Conservation (phyloP, 192 early-diverging fungal species). For the Geosiphon pyriformis region DNA sequence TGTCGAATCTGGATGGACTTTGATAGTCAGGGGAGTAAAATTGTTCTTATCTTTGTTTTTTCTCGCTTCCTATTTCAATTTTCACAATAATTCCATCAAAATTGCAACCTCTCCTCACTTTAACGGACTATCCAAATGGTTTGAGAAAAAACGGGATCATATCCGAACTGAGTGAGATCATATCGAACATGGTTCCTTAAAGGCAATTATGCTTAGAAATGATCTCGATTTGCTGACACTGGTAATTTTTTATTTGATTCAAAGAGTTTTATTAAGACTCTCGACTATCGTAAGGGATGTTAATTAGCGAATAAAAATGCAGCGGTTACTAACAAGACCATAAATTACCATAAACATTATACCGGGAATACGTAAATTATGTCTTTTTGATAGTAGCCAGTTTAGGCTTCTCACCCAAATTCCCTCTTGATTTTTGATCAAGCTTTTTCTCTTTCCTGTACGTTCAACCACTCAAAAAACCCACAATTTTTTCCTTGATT, state of each 20-base stretch:
- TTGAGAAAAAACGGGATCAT: too few species aligned
- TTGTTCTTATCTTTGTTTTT: conserved; percentile 3
- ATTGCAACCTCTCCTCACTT: too few species aligned
- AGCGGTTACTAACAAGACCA: neutral
- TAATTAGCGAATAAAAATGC: neutral
- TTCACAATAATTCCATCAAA: neutral
- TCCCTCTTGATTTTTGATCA: neutral
- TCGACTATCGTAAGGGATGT: neutral
- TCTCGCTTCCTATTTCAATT: neutral
- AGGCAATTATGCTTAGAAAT: too few species aligned
- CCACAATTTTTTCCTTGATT: conserved; percentile 33
- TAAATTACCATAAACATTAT: neutral
- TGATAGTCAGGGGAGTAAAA: conserved; percentile 9
- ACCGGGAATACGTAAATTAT: neutral
- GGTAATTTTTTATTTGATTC: too few species aligned
- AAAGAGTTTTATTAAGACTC: neutral
- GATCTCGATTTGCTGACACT: too few species aligned
- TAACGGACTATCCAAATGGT: too few species aligned
- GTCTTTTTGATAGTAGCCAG: neutral
- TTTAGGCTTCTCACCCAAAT: neutral
- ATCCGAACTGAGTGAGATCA: too few species aligned
- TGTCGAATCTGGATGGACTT: neutral
- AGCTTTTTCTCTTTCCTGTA: conserved; percentile 22
- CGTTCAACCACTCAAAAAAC: conserved; percentile 36
- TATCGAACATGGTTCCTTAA: too few species aligned